Evolutionary conservation across 768 basidiomycete genomes (phyloP).

Genomic region (Lactifluus piperatus): DNA sequence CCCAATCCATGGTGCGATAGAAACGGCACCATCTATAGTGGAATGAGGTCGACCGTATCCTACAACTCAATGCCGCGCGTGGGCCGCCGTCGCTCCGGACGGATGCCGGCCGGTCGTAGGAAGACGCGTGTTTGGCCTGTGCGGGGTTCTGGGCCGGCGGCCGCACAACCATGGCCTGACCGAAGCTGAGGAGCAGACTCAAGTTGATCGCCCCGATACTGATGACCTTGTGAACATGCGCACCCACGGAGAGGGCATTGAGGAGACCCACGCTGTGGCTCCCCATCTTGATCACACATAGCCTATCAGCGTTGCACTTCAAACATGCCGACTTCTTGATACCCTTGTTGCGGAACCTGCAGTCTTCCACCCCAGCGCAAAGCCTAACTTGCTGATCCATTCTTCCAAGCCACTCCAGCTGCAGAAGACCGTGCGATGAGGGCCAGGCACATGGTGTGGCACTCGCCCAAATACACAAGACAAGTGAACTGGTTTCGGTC

Average conservation of each 20-base stretch:
- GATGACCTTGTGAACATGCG: slow-evolving; percentile 38
- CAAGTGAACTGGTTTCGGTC: no score
- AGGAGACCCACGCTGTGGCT: no score
- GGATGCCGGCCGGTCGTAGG: slow-evolving; percentile 75
- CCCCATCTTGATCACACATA: no score
- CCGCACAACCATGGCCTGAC: slow-evolving; percentile 39
- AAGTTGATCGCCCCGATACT: neutral
- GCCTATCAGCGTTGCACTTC: no score
- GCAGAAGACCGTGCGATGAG: no score
- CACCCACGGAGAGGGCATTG: slow-evolving; percentile 61
- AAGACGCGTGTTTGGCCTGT: slow-evolving; percentile 77
- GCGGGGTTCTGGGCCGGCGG: slow-evolving; percentile 73
- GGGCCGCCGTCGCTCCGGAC: slow-evolving; percentile 35
- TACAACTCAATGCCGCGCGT: slow-evolving; percentile 39
- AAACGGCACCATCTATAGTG: slow-evolving; percentile 38
- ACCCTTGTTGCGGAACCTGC: no score
- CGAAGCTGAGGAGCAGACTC: slow-evolving; percentile 44
- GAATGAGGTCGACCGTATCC: slow-evolving; percentile 67
- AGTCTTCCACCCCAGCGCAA: no score
- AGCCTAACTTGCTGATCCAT: no score
- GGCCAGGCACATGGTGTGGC: no score
- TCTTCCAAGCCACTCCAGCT: no score
- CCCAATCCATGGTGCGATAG: neutral
- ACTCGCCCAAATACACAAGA: no score
- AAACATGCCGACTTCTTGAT: no score